Evolutionary conservation across 1,139 yeast genomes (phyloP).

Genomic region (Pichia kudriavzevii): DNA sequence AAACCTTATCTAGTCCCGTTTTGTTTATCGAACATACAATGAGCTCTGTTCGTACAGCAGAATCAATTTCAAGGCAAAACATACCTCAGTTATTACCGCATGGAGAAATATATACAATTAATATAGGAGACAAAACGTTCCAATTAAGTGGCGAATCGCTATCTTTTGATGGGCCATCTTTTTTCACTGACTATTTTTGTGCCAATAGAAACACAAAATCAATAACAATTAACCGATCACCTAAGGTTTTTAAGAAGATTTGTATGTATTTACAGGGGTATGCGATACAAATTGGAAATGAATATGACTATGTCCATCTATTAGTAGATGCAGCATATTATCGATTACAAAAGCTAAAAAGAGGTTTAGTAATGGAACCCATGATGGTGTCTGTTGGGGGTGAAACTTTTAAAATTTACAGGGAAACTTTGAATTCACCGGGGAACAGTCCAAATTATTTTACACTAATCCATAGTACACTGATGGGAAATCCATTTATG

Average conservation of each 20-base stretch:
- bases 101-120: constrained; percentile 61
- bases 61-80: neutral
- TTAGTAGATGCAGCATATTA: constrained; percentile 72
- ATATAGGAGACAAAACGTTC: constrained; percentile 60
- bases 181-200: constrained; percentile 45
- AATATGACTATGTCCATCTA: constrained; percentile 52
- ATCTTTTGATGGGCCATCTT: constrained; percentile 70
- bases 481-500: constrained; percentile 40
- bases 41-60: neutral
- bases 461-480: constrained; percentile 48
- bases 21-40: too few relatives aligned
- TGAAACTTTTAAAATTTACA: constrained; percentile 51
- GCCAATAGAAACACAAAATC: constrained; percentile 31
- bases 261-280: constrained; percentile 75
- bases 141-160: constrained; percentile 73
- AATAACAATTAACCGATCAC: constrained; percentile 66
- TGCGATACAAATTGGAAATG: constrained; percentile 49
- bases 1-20: too few relatives aligned
- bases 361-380: constrained; percentile 45
- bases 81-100: constrained; percentile 58
- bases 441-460: constrained; percentile 80
- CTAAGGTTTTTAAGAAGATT: constrained; percentile 58
- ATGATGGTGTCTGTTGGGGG: constrained; percentile 59
- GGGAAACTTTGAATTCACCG: constrained; percentile 40
- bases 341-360: constrained; percentile 50